Base-by-base conservation (phyloP, 2,329 filamentous ascomycete species). In the Lachnellula cervina region DNA sequence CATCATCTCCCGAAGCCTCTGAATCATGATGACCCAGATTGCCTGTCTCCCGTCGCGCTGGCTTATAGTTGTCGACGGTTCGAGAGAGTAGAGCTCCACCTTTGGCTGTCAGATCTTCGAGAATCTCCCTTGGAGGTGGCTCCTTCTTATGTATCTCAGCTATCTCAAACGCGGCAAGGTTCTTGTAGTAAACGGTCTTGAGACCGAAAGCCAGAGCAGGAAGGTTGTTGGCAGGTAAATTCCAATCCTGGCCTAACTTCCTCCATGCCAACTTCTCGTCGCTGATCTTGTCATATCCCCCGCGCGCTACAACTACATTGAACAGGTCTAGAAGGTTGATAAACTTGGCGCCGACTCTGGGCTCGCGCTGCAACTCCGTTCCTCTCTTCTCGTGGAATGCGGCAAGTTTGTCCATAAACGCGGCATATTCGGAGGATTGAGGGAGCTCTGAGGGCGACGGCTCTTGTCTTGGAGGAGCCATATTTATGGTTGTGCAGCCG, bases 131-230 rank as follows among this genome's bases (percentile, higher is more conserved):
- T 5, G 90, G 90, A 16, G 91, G 91, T 0, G 91, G 91, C 59
- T 91, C 89, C 71, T 88, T 85, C 52, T 85, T 81, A 73, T 92
- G 88, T 43, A 91, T 74, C 11, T 84, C 87, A 47, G 82, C 83
- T 66, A 96, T 94, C 72, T 96, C 91, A 72, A 88, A 96, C 1
- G 91, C 90, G 13, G 88, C 87, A 45, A 96, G 80, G 66, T 93
- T 90, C 71, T 90, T 92, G 77, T 95, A 95, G 75, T 94, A 96
- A 60, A 88, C 85, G 54, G 88, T 87, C 74, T 96, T 96, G 54
- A 96, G 77, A 57, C 88, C 82, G 73, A 95, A 96, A 14, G 90
- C 90, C 57, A 90, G 84, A n/a, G 90, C 89, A 6, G 90, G 81
- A 58, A 89, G 84, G 68, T 93, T 91, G 66, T 81, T 80, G 54